Conservation (phyloP, 2,329 filamentous ascomycete species). For the Ramularia endophylla region DNA sequence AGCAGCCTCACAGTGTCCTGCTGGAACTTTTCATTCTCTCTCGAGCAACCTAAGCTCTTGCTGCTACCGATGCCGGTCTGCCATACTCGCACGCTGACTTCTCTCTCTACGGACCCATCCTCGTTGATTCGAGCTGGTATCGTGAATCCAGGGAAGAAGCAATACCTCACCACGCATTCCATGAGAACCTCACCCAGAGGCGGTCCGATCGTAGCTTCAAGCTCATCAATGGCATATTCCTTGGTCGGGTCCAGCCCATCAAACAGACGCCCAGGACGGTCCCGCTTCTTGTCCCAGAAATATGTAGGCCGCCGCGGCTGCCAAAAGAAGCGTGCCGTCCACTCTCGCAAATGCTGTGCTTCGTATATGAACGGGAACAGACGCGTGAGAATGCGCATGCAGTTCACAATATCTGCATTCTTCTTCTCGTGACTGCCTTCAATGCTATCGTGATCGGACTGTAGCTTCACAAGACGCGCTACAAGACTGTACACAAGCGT, state of each 20-base stretch:
- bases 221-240: conserved; percentile 39
- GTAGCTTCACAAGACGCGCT: conserved; percentile 21
- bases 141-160: conserved; percentile 90
- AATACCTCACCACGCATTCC: conserved; percentile 77
- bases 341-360: conserved; percentile 69
- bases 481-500: conserved; percentile 29
- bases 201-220: conserved; percentile 63
- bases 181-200: conserved; percentile 89
- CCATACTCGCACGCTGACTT: conserved; percentile 93
- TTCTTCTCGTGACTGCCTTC: conserved; percentile 66
- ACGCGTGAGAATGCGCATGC: conserved; percentile 82
- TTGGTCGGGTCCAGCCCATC: conserved; percentile 43
- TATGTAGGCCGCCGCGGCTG: conserved; percentile 28
- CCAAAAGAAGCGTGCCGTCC: conserved; percentile 97
- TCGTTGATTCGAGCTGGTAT: conserved; percentile 50
- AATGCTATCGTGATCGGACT: conserved; percentile 9
- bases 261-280: conserved; percentile 27
- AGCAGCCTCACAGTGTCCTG: conserved; percentile 84
- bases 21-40: conserved; percentile 87
- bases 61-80: conserved; percentile 97
- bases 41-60: conserved; percentile 77
- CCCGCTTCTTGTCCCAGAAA: conserved; percentile 24
- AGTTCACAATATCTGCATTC: conserved; percentile 88
- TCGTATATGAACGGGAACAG: conserved; percentile 91
- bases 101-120: conserved; percentile 21